Percentiles rank a stretch among this genome's conserved stretches.
Evolutionary conservation across 441 rosid species (phyloP).

Genomic region (Brassica balearica): DNA sequence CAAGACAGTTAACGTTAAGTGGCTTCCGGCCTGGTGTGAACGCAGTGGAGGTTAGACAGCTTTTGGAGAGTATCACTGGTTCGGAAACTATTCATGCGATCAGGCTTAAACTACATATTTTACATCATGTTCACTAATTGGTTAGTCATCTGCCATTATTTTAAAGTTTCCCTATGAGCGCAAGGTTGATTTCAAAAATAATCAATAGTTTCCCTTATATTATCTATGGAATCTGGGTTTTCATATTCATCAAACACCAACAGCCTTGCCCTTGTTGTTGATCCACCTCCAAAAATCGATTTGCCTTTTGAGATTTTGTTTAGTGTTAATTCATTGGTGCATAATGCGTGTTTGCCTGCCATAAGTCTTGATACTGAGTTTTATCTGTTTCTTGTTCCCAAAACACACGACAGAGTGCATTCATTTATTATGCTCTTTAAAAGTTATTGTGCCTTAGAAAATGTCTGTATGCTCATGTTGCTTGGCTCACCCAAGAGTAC

Average conservation of each 20-base stretch:
- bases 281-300: background rate
- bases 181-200: background rate
- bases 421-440: background rate
- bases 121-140: background rate
- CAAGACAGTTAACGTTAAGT: no score
- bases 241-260: background rate
- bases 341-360: background rate
- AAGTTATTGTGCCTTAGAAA: background rate
- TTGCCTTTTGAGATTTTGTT: background rate
- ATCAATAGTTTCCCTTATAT: background rate
- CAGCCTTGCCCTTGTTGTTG: background rate
- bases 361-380: background rate
- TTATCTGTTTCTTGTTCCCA: background rate
- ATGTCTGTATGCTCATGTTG: background rate
- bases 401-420: background rate
- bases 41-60: no score
- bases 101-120: background rate
- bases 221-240: background rate
- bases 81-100: no score
- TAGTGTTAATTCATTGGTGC: background rate
- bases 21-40: no score
- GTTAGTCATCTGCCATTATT: background rate
- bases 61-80: no score
- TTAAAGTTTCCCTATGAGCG: background rate
- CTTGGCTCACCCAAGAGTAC: background rate